Conservation (phyloP, 805 yeast species). For the Cyberlindnera petersonii region DNA sequence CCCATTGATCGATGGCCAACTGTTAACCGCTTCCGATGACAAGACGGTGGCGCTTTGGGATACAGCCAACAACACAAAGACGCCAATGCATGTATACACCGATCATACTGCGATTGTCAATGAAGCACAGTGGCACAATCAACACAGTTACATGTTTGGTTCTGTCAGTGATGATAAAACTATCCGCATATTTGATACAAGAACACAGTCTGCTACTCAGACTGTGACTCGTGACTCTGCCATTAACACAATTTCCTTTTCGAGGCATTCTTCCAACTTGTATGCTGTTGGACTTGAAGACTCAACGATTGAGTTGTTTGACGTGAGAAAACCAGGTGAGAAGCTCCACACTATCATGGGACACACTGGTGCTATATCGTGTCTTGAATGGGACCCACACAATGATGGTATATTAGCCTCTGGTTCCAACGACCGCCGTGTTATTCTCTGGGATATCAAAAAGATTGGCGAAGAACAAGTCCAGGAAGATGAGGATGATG, state of each 20-base stretch:
- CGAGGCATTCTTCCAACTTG: conserved; percentile 54
- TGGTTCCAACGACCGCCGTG: conserved; percentile 72
- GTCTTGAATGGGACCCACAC: conserved; percentile 74
- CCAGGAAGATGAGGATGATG: conserved; percentile 88
- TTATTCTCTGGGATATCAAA: conserved; percentile 75
- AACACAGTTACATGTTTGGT: conserved; percentile 48
- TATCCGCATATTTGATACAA: conserved; percentile 50
- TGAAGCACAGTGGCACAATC: conserved; percentile 71
- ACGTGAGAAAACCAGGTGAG: conserved; percentile 45
- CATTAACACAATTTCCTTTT: conserved; percentile 63
- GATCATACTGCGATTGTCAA: conserved; percentile 61
- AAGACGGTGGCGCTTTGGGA: conserved; percentile 61
- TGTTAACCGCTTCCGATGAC: conserved; percentile 67
- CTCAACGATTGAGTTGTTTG: conserved; percentile 62
- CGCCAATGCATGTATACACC: conserved; percentile 32
- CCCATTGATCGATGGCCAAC: conserved; percentile 40
- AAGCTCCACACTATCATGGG: conserved; percentile 74
- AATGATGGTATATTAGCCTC: conserved; percentile 75
- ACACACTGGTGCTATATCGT: conserved; percentile 68
- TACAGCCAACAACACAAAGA: conserved; percentile 22
- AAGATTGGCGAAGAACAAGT: conserved; percentile 81
- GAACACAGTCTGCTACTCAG: conserved; percentile 28
- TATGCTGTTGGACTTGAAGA: conserved; percentile 70
- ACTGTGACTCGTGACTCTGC: conserved; percentile 32
- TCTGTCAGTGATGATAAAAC: conserved; percentile 71